A percentile compares a stretch with the other conserved stretches of the same genome.
These are phyloP conservation scores for Skeletonema tropicum DNA, from an alignment of 108 stramenopile genomes.

Conservation along the genomic window DNA sequence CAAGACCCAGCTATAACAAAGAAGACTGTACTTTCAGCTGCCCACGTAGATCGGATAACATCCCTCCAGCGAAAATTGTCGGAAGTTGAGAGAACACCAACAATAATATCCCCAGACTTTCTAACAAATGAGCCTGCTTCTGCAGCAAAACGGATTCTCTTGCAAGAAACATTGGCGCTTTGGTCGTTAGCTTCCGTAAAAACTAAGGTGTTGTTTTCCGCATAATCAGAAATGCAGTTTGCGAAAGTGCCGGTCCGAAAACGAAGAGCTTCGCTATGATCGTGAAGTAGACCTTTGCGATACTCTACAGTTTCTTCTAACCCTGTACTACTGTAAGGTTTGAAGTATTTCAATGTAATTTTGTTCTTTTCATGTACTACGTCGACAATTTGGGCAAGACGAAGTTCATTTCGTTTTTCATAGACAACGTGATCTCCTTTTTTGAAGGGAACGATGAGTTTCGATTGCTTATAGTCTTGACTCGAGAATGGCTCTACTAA, in stretches of 20 bases:
- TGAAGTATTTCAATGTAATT: too few species aligned
- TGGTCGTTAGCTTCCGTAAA: too few species aligned
- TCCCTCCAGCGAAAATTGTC: too few species aligned
- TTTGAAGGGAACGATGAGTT: too few species aligned
- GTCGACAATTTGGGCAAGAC: too few species aligned
- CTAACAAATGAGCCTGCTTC: not conserved
- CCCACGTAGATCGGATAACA: not conserved
- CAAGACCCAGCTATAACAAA: conserved; percentile 9
- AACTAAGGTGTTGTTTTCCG: not conserved
- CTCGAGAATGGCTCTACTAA: too few species aligned
- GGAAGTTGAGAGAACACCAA: not conserved
- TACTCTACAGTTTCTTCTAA: too few species aligned
- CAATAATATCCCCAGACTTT: not conserved
- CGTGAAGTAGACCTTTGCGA: not conserved
- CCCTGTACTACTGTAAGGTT: too few species aligned
- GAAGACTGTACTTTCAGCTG: not conserved
- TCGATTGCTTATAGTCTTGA: too few species aligned
- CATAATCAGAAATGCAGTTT: not conserved
- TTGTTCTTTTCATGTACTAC: too few species aligned
- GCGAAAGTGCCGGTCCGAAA: not conserved
- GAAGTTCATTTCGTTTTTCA: too few species aligned
- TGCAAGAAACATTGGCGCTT: not conserved
- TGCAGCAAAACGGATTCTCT: not conserved
- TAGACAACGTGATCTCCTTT: too few species aligned
- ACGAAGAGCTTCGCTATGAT: not conserved